A percentile compares a stretch with the other conserved stretches of the same genome.
These are phyloP conservation scores for Linnemannia zychae DNA, from an alignment of 192 early-diverging fungal genomes.

Conservation along the genomic window DNA sequence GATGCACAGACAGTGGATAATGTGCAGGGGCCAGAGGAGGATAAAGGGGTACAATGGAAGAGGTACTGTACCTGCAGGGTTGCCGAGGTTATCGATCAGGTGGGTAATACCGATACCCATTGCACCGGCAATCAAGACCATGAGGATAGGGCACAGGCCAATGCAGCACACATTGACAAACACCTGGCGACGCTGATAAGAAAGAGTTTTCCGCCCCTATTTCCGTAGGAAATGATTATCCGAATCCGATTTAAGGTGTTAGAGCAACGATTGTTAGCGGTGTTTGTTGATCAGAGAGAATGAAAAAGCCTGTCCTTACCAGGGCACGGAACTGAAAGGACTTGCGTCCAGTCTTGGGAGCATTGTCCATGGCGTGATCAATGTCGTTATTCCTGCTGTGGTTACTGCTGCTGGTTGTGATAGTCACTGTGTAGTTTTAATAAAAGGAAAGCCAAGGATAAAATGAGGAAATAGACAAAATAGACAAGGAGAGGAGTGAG, in stretches of 20 bases:
- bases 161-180: conserved; percentile 82
- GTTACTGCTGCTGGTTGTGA: conserved; percentile 17
- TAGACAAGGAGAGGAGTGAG: not conserved
- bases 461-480: not conserved
- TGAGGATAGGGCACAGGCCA: conserved; percentile 74
- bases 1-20: not conserved
- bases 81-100: conserved; percentile 63
- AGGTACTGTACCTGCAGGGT: conserved; percentile 58
- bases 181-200: conserved; percentile 77
- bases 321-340: conserved; percentile 59
- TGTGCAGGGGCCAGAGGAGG: not conserved
- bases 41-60: not conserved
- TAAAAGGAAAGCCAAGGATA: not conserved
- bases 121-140: conserved; percentile 74
- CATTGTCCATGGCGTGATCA: conserved; percentile 19
- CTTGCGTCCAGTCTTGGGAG: conserved; percentile 49
- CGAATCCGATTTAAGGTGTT: not conserved
- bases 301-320: conserved; percentile 17
- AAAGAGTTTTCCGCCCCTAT: conserved; percentile 73
- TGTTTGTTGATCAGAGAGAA: not conserved
- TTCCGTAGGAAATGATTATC: not conserved
- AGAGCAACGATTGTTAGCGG: too few relatives aligned
- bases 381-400: conserved; percentile 1
- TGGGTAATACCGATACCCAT: conserved; percentile 66
- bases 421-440: conserved; percentile 11